Evolutionary conservation across 371 early-diverging fungal species (phyloP).

Genomic region (Lichtheimia hyalospora): DNA sequence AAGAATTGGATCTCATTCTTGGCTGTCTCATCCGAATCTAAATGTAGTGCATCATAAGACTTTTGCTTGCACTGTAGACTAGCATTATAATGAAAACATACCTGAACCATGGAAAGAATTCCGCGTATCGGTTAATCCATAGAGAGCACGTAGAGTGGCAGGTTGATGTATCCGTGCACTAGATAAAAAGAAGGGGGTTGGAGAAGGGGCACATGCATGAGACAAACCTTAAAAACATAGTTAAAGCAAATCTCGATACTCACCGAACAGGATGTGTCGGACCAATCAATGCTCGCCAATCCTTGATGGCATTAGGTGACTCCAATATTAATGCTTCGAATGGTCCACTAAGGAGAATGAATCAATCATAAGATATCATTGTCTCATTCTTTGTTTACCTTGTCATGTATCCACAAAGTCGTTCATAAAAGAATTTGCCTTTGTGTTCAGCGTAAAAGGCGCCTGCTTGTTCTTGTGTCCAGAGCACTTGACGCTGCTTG

Average conservation of each 20-base stretch:
- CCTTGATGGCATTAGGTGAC: constrained; percentile 62
- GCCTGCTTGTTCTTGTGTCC: constrained; percentile 65
- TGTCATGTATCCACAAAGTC: constrained; percentile 72
- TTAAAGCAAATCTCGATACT: not conserved
- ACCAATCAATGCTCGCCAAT: constrained; percentile 66
- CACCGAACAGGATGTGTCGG: constrained; percentile 71
- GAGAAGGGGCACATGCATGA: too few species aligned
- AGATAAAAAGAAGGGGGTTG: not conserved
- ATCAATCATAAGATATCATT: not conserved
- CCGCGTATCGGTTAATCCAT: constrained; percentile 80
- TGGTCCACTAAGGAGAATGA: constrained; percentile 49
- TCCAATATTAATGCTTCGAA: constrained; percentile 60
- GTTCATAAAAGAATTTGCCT: constrained; percentile 66
- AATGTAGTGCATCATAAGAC: not conserved
- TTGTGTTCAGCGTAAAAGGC: constrained; percentile 67
- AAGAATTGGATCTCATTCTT: constrained; percentile 58
- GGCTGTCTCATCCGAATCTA: constrained; percentile 66
- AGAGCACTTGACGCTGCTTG: constrained; percentile 44
- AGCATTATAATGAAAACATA: constrained; percentile 11
- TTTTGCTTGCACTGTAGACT: too few species aligned
- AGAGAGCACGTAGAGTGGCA: constrained; percentile 65
- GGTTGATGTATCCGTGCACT: constrained; percentile 68
- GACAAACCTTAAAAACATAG: too few species aligned
- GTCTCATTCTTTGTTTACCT: constrained; percentile 34
- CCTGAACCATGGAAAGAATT: constrained; percentile 84